Evolutionary conservation across 2,329 filamentous ascomycete genomes (phyloP), one percentile per base, ranked within the genome.

Genomic region (Ceratocystis alfenasii): DNA sequence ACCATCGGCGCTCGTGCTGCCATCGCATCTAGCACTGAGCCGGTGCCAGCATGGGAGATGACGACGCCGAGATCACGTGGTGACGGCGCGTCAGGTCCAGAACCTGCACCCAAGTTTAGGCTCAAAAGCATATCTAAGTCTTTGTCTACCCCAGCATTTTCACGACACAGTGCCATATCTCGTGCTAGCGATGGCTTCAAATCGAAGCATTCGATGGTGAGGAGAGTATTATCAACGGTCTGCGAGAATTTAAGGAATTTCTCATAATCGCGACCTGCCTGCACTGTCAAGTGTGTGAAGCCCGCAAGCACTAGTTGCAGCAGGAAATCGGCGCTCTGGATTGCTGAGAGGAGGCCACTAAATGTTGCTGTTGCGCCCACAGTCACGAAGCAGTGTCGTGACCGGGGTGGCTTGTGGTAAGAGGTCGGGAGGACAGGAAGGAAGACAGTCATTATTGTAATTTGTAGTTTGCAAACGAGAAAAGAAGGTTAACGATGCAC

Each of bases 351-450:
- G 1, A 99, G 82, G 5, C 80, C 75, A 64, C 81, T 79, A 75
- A 99, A 99, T 22, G 87, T 83, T 17, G 92, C 91, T 0, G 93
- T 99, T 5, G 94, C 93, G 66, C 94, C 94, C 36, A 96, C 88
- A 0, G 94, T 97, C 65, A 96, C 87, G 70, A 99, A 89, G 73
- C 89, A 94, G 64, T 78, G 73, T 20, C 65, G 65, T 10, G 62
- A 30, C 30, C 8, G 59, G 20, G 70, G 62, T 5, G 59, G 44
- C 5, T 62, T 59, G 12, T 41, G 59, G 48, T 60, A 59, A n/a
- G 50, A 20, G 12, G 53, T 12, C 28, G 67, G 61, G 36, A 70
- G 65, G 69, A 68, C 69, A 63, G 64, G 68, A 46, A n/a, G 25
- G 28, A 63, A 62, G 17, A 41, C 12, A 41, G 65, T 22, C 64